Percentiles rank a stretch among this genome's conserved stretches.
Conservation (phyloP, 148 eudicot genomes). For the Diospyros kaki region DNA sequence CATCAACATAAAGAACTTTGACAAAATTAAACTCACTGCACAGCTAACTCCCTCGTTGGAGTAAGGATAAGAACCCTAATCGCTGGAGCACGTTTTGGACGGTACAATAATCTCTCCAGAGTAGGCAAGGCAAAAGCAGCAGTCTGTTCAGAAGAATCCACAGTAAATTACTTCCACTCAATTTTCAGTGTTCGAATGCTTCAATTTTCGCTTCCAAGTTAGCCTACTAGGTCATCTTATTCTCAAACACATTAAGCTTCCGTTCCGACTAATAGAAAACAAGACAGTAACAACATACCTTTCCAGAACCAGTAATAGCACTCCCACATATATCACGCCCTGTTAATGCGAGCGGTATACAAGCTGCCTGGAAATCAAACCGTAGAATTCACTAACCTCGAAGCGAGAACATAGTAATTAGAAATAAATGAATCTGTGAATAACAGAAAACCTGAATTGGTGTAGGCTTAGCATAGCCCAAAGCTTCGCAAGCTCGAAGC, state of each 20-base stretch:
- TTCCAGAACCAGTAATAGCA: conserved; percentile 96
- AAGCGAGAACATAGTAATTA: neutral
- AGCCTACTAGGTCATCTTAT: neutral
- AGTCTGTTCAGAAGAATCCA: conserved; percentile 47
- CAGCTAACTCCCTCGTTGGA: conserved; percentile 94
- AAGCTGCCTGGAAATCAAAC: conserved; percentile 66
- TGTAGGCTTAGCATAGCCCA: conserved; percentile 85
- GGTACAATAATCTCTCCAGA: conserved; percentile 67
- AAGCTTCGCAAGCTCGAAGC: conserved; percentile 80
- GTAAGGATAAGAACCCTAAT: conserved; percentile 92
- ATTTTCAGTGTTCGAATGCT: neutral
- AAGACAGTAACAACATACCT: conserved; percentile 45
- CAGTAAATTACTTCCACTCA: neutral
- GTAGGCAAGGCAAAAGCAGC: conserved; percentile 94
- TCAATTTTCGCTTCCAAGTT: neutral
- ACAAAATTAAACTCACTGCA: conserved; percentile 63
- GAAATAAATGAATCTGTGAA: neutral
- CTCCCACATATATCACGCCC: conserved; percentile 98
- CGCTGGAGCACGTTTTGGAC: conserved; percentile 77
- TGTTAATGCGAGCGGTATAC: conserved; percentile 76
- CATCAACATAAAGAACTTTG: neutral
- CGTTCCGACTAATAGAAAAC: neutral
- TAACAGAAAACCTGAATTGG: conserved; percentile 77
- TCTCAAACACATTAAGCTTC: neutral
- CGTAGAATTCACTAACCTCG: neutral